Conservation (phyloP, 257 asterid genomes). For the Solanum lycopersicoides region DNA sequence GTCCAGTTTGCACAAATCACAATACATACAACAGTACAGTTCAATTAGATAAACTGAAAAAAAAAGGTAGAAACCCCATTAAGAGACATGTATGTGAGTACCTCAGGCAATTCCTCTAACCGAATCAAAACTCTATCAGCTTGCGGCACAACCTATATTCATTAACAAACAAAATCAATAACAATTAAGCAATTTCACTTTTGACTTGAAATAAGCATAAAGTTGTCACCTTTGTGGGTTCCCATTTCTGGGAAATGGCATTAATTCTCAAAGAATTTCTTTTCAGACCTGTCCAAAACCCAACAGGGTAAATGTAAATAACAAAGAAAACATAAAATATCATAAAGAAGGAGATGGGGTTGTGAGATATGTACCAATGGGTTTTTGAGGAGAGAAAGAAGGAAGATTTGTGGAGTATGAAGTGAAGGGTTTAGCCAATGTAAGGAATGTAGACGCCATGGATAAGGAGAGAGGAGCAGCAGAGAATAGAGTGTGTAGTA, state of each 20-base stretch:
- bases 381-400: slow-evolving; percentile 14
- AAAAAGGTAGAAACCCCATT: not conserved
- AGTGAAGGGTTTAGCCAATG: slow-evolving; percentile 39
- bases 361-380: slow-evolving; percentile 15
- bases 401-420: slow-evolving; percentile 22
- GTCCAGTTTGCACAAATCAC: not conserved
- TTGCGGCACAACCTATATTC: slow-evolving; percentile 72
- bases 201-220: not conserved
- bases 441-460: slow-evolving; percentile 63
- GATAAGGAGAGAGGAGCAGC: slow-evolving; percentile 29
- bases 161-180: not conserved
- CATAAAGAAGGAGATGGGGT: not conserved
- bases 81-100: slow-evolving; percentile 3
- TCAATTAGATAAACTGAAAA: not conserved
- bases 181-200: not conserved
- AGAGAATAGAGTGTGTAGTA: not conserved
- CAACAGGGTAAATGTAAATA: not conserved
- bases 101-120: slow-evolving; percentile 68
- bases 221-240: slow-evolving; percentile 51
- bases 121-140: slow-evolving; percentile 85
- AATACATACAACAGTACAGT: not conserved
- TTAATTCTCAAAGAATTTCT: slow-evolving; percentile 40
- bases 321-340: not conserved
- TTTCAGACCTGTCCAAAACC: slow-evolving; percentile 22
- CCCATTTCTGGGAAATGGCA: slow-evolving; percentile 56